A percentile compares a stretch with the other conserved stretches of the same genome.
phyloP scores from a whole-genome alignment of 1,284 basidiomycete genomes.

The Ceratobasidium sp. region DNA sequence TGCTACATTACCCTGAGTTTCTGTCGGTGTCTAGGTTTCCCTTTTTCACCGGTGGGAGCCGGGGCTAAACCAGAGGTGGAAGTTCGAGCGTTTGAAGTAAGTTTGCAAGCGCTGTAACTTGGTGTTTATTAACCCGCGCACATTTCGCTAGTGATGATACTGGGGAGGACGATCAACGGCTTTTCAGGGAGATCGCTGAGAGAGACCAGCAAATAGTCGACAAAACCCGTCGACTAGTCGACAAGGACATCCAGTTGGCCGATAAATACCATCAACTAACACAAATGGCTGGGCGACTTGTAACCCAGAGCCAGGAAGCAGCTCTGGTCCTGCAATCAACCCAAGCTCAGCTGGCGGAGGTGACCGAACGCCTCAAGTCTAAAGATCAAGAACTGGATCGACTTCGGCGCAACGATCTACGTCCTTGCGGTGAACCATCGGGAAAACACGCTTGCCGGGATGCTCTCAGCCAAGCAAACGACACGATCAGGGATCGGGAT shows the following conservation, averaged over 20 bases:
- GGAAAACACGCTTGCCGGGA: too few species aligned
- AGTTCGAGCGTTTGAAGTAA: constrained; percentile 1
- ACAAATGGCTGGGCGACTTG: neutral
- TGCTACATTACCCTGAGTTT: neutral
- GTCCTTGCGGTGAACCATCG: neutral
- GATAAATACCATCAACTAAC: neutral
- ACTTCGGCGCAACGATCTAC: neutral
- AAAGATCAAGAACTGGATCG: neutral
- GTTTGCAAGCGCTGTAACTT: neutral
- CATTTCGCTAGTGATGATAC: neutral
- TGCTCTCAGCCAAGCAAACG: too few species aligned
- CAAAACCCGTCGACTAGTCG: neutral
- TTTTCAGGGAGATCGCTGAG: neutral
- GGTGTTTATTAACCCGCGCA: neutral
- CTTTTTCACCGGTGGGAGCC: neutral
- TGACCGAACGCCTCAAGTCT: neutral
- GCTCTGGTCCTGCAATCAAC: too few species aligned
- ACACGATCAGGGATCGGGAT: too few species aligned
- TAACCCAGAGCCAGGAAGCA: neutral
- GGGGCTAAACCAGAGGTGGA: constrained; percentile 8
- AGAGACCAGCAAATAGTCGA: neutral
- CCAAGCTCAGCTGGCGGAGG: too few species aligned
- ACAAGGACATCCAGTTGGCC: neutral
- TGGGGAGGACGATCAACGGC: neutral
- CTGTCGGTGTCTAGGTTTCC: neutral